A percentile compares a stretch with the other conserved stretches of the same genome.
phyloP scores from a whole-genome alignment of 352 stramenopile genomes.

The Pythium dissimile region DNA sequence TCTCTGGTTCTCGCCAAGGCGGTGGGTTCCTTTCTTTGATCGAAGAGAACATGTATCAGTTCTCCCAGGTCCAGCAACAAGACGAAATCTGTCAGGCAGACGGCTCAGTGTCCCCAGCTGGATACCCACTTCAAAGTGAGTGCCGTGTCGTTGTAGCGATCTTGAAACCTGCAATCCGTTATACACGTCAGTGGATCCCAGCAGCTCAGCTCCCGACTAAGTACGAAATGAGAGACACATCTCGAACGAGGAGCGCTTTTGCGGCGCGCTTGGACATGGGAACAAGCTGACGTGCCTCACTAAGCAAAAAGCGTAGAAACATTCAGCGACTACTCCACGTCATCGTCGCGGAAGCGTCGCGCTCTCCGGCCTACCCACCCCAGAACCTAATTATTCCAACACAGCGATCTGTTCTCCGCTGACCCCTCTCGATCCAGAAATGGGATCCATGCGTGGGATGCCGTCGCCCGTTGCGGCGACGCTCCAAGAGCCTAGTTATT shows the following conservation, averaged over 20 bases:
- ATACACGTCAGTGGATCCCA: conserved; percentile 16
- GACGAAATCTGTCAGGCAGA: conserved; percentile 12
- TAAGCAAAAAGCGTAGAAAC: conserved; percentile 11
- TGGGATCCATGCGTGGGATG: conserved; percentile 24
- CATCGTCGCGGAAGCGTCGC: conserved; percentile 1
- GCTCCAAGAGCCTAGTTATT: conserved; percentile 5
- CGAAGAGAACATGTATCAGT: conserved; percentile 9
- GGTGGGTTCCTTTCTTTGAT: neutral
- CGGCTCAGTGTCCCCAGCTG: neutral
- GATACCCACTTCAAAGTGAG: conserved; percentile 12
- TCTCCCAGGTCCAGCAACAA: conserved; percentile 10
- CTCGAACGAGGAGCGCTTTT: too few relatives aligned
- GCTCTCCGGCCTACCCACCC: neutral
- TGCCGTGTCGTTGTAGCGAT: conserved; percentile 7
- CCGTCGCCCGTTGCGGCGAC: conserved; percentile 11
- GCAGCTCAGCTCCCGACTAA: too few relatives aligned
- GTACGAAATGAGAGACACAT: neutral
- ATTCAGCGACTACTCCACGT: conserved; percentile 14
- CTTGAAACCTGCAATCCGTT: conserved; percentile 1
- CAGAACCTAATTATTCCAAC: neutral
- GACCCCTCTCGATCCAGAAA: too few relatives aligned
- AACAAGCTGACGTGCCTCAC: neutral
- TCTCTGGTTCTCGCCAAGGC: neutral
- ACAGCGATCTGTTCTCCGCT: too few relatives aligned
- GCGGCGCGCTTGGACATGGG: neutral